Conservation (phyloP, 2,329 filamentous ascomycete genomes). For the Penicillium expansum region DNA sequence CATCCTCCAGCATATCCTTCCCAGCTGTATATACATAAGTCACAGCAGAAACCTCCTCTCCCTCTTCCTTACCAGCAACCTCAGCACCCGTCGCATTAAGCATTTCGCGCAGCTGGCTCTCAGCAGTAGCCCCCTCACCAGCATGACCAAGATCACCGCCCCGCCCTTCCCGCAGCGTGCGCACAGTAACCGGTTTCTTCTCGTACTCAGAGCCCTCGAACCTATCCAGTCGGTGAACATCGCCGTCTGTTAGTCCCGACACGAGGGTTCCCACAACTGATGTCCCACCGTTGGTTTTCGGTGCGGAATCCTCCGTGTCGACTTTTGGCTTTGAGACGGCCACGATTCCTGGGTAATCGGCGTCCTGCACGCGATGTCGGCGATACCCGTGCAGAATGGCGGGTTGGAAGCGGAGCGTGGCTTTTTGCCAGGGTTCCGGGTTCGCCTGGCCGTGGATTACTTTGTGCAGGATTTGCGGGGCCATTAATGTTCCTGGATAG, state of each 20-base stretch:
- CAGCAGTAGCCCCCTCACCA: slow-evolving; percentile 31
- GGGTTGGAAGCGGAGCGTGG: slow-evolving; percentile 63
- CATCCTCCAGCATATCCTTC: slow-evolving; percentile 58
- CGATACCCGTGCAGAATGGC: slow-evolving; percentile 73
- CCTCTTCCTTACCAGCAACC: slow-evolving; percentile 45
- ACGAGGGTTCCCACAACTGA: slow-evolving; percentile 73
- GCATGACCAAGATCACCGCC: background rate
- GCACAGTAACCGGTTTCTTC: slow-evolving; percentile 50
- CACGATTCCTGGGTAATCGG: slow-evolving; percentile 80
- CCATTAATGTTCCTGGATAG: slow-evolving; percentile 64
- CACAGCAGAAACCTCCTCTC: slow-evolving; percentile 50
- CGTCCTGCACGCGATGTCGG: slow-evolving; percentile 64
- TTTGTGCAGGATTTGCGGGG: slow-evolving; percentile 78
- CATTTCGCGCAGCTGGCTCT: slow-evolving; percentile 35
- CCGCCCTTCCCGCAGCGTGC: slow-evolving; percentile 32
- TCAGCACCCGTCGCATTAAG: slow-evolving; percentile 53
- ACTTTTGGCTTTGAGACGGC: slow-evolving; percentile 12
- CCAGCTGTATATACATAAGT: slow-evolving; percentile 63
- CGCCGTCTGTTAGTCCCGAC: slow-evolving; percentile 72
- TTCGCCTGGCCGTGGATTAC: slow-evolving; percentile 67
- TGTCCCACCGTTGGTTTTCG: slow-evolving; percentile 23
- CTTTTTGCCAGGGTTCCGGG: slow-evolving; percentile 51
- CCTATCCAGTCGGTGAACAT: slow-evolving; percentile 70
- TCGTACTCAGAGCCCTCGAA: slow-evolving; percentile 80
- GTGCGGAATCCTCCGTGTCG: background rate